Percentiles rank a stretch among this genome's conserved stretches.
Conservation (phyloP, 139 green algal genomes). For the Mychonastes homosphaera region DNA sequence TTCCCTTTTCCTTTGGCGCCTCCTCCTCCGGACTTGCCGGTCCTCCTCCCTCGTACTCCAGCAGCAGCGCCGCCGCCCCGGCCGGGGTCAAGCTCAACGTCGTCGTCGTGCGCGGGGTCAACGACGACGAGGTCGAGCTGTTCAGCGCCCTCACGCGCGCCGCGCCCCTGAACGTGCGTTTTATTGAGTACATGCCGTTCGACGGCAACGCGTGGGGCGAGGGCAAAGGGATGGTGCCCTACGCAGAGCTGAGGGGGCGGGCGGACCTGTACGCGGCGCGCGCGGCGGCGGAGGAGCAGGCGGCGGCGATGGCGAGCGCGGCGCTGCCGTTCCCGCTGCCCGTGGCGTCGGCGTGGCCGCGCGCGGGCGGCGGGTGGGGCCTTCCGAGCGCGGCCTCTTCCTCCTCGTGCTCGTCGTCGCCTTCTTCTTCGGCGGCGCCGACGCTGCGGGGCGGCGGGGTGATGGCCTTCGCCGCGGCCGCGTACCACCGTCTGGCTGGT, state of each 20-base stretch:
- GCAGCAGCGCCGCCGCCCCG: background rate
- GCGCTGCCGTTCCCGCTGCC: too few relatives aligned
- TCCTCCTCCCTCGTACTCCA: background rate
- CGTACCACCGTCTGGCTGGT: too few relatives aligned
- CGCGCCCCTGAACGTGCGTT: conserved; percentile 87
- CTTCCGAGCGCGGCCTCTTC: too few relatives aligned
- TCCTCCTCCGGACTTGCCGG: background rate
- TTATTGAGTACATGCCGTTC: conserved; percentile 99
- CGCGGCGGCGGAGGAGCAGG: too few relatives aligned
- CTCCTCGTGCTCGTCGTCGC: too few relatives aligned
- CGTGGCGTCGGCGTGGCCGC: too few relatives aligned
- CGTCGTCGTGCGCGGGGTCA: conserved; percentile 93
- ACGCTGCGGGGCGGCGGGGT: too few relatives aligned
- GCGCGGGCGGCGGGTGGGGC: too few relatives aligned
- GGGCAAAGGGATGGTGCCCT: conserved; percentile 82
- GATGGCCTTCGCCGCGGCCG: too few relatives aligned
- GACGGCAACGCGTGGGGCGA: conserved; percentile 91
- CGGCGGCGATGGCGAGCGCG: too few relatives aligned
- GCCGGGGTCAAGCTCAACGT: conserved; percentile 77
- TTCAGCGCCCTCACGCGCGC: conserved; percentile 86
- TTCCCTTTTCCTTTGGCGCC: background rate
- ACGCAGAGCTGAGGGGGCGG: conserved; percentile 55
- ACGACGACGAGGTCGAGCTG: conserved; percentile 92
- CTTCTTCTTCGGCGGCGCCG: too few relatives aligned
- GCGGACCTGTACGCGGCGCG: background rate